phyloP scores from a whole-genome alignment of 495 filamentous ascomycete species.

The Podospora bellae-mahoneyi region DNA sequence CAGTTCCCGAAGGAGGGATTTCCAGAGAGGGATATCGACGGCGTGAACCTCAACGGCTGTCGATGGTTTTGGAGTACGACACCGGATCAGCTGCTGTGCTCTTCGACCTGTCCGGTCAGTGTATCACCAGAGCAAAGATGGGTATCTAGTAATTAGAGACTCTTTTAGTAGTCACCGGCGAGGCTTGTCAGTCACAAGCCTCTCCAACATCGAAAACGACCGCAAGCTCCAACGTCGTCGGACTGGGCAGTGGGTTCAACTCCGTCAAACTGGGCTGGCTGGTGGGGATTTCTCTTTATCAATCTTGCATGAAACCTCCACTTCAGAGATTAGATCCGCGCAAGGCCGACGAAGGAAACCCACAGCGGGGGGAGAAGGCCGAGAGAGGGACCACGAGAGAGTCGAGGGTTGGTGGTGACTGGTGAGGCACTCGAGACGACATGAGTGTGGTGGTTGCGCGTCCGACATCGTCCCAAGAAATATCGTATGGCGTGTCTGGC shows the following conservation, averaged over 20 bases:
- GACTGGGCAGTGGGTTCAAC: conserved; percentile 2
- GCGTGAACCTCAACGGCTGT: not conserved
- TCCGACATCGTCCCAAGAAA: conserved; percentile 14
- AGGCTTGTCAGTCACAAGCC: not conserved
- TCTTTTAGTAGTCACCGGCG: too few relatives aligned
- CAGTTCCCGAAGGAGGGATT: not conserved
- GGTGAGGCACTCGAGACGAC: not conserved
- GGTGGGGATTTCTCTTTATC: conserved; percentile 18
- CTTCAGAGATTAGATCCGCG: conserved; percentile 21
- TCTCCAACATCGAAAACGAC: not conserved
- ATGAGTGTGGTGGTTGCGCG: not conserved
- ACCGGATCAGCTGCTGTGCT: not conserved
- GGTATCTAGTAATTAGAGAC: too few relatives aligned
- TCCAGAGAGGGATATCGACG: not conserved
- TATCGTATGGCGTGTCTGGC: conserved; percentile 4
- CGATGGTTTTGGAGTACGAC: not conserved
- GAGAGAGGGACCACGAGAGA: not conserved
- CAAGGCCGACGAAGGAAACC: not conserved
- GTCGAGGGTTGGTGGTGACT: not conserved
- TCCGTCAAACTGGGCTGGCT: not conserved
- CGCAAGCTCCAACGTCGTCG: not conserved
- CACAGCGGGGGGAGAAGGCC: conserved; percentile 11
- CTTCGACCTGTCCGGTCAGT: not conserved
- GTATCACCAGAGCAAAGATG: not conserved
- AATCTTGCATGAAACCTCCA: conserved; percentile 16